Evolutionary conservation across 805 yeast genomes (phyloP).

Genomic region (Candida ipomoeae): DNA sequence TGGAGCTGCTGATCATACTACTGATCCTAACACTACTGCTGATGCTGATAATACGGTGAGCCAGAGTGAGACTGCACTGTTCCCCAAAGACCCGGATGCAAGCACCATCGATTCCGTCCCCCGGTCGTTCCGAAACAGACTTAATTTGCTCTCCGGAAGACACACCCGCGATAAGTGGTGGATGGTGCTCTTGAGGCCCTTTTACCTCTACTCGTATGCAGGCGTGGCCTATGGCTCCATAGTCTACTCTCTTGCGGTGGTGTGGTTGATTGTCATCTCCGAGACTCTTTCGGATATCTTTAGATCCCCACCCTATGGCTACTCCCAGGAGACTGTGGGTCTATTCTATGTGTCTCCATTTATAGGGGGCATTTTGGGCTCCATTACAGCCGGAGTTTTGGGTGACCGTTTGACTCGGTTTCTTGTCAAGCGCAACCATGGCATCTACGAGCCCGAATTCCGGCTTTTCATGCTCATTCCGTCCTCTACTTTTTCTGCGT

Average conservation of each 20-base stretch:
- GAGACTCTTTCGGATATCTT: constrained; percentile 53
- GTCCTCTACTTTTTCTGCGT: constrained; percentile 37
- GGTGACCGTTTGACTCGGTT: constrained; percentile 47
- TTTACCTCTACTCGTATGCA: constrained; percentile 48
- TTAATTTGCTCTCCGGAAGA: constrained; percentile 47
- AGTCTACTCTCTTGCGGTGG: constrained; percentile 53
- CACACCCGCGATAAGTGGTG: constrained; percentile 49
- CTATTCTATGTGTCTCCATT: constrained; percentile 54
- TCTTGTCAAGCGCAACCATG: constrained; percentile 44
- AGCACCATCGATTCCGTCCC: constrained; percentile 2
- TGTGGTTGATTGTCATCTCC: constrained; percentile 60
- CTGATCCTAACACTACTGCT: too few species aligned
- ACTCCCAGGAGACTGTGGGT: constrained; percentile 45
- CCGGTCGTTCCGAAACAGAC: constrained; percentile 25
- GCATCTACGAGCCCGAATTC: constrained; percentile 62
- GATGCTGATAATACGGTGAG: not conserved
- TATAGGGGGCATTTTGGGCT: constrained; percentile 55
- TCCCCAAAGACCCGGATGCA: not conserved
- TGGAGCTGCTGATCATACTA: too few species aligned
- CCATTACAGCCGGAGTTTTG: constrained; percentile 47
- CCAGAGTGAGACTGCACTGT: not conserved
- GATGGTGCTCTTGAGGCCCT: constrained; percentile 54
- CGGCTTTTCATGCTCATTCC: constrained; percentile 53
- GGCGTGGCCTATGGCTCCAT: constrained; percentile 48
- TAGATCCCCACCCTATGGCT: constrained; percentile 41